These are phyloP conservation scores for Parascedosporium putredinis DNA, from an alignment of 2,329 filamentous ascomycete species.

Conservation along the genomic window DNA sequence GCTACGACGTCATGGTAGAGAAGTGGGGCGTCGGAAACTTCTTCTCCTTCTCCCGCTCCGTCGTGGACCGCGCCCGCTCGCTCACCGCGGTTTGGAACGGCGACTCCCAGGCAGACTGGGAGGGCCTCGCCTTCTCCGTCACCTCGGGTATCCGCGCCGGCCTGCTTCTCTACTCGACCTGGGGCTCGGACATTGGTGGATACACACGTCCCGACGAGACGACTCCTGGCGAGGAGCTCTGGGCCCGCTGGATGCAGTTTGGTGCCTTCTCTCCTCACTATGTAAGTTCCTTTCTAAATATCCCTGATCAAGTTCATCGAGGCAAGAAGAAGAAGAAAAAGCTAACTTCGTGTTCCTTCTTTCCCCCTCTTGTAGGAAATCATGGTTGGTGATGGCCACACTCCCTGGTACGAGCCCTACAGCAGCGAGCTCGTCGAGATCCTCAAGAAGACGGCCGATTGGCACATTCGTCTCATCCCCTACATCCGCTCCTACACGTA, in stretches of 20 bases:
- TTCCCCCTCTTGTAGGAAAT: background rate
- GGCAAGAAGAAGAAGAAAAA: too few relatives aligned
- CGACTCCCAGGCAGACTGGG: background rate
- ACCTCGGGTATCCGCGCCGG: background rate
- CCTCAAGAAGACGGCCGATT: background rate
- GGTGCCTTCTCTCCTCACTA: background rate
- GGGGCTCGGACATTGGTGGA: background rate
- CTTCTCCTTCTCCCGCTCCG: background rate
- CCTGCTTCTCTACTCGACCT: background rate
- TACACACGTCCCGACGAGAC: background rate
- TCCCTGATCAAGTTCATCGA: too few relatives aligned
- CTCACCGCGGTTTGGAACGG: background rate
- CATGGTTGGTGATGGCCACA: background rate
- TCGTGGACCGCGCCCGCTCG: background rate
- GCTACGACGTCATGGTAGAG: background rate
- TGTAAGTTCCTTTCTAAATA: background rate
- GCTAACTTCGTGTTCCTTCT: background rate
- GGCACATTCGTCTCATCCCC: background rate
- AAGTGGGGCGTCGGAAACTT: background rate
- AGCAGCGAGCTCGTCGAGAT: background rate
- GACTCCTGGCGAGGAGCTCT: background rate
- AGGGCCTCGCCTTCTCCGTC: background rate
- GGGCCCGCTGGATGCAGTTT: constrained; percentile 1
- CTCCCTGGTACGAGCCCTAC: background rate
- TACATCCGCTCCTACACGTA: constrained; percentile 2